A percentile compares a stretch with the other conserved stretches of the same genome.
phyloP scores from a whole-genome alignment of 768 basidiomycete genomes.

The Naganishia kalamii region DNA sequence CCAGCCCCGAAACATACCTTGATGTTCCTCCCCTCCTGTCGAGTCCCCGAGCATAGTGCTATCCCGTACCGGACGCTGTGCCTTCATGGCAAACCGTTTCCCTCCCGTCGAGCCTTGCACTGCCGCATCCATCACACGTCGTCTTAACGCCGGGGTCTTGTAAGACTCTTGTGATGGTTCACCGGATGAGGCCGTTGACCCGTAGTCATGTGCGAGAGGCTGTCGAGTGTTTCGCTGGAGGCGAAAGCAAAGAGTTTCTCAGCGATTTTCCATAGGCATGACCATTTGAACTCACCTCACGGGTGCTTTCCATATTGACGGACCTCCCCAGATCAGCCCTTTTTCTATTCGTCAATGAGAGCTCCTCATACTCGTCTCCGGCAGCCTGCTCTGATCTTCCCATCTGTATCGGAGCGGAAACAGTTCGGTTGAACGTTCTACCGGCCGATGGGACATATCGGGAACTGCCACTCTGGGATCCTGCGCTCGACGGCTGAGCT shows the following conservation, averaged over 20 bases:
- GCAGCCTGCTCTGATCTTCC: not conserved
- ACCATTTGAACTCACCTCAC: not conserved
- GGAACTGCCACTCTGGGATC: not conserved
- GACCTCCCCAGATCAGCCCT: not conserved
- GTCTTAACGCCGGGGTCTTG: not conserved
- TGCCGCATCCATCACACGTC: slow-evolving; percentile 5
- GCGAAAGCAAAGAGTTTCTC: not conserved
- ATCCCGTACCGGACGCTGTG: slow-evolving; percentile 4
- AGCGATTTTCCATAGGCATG: too few relatives aligned
- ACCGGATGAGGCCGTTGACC: not conserved
- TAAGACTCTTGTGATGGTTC: slow-evolving; percentile 5
- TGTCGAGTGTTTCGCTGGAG: not conserved
- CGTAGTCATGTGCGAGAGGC: slow-evolving; percentile 3
- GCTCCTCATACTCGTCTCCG: slow-evolving; percentile 3
- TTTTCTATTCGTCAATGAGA: slow-evolving; percentile 12
- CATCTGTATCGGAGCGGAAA: slow-evolving; percentile 8
- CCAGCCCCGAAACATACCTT: not conserved
- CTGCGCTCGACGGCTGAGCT: not conserved
- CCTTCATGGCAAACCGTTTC: slow-evolving; percentile 14
- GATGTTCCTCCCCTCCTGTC: not conserved
- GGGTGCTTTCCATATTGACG: not conserved
- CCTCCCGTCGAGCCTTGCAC: slow-evolving; percentile 15
- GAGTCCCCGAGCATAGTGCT: not conserved
- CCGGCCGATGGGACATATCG: slow-evolving; percentile 9
- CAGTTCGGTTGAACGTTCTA: slow-evolving; percentile 1